Evolutionary conservation across 2,329 filamentous ascomycete genomes (phyloP), one percentile per base, ranked within the genome.

Genomic region (Cytospora piceae): DNA sequence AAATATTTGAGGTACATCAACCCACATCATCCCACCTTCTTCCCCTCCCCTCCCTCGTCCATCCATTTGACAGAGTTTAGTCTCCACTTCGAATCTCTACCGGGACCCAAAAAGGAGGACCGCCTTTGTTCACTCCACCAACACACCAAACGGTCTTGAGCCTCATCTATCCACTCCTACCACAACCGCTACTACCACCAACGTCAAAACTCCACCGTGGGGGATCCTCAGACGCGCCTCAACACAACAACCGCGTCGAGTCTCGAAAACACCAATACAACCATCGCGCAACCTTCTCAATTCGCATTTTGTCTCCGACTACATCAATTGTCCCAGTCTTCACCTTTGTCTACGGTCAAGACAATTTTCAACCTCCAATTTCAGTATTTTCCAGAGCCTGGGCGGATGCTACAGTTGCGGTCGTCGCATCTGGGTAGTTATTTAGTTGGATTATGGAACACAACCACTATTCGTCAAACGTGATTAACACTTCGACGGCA

Each of bases 401-500:
- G 32, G 56, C 58, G 67, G 60, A 69, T 69, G 67, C 63, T 69
- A 46, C 63, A 54, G 63, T 57, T 58, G 67, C 65, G 66, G 49
- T 64, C 53, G 49, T 62, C 58, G 63, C 63, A 65, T 59, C 63
- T 58, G 61, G 69, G 67, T 67, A 64, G 62, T 61, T 59, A 66
- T 66, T 58, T 64, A 67, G 68, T 66, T 66, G 64, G 60, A 68
- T 71, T 71, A 74, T 74, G 73, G 73, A 74, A 71, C 68, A 68
- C 52, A 65, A 71, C 51, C 72, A 73, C 68, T 73, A 73, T 66
- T 71, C 71, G 58, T 71, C 71, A 55, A 72, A 72, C 71, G 72
- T 73, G 70, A 73, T 74, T 63, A 73, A 73, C 71, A 72, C 68
- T 66, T 71, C 71, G 67, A 72, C 70, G 64, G 71, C 66, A 62